Evolutionary conservation across 73 alveolate genomes (phyloP), one percentile per base, ranked within the genome.

Genomic region (Urostyla sp.): DNA sequence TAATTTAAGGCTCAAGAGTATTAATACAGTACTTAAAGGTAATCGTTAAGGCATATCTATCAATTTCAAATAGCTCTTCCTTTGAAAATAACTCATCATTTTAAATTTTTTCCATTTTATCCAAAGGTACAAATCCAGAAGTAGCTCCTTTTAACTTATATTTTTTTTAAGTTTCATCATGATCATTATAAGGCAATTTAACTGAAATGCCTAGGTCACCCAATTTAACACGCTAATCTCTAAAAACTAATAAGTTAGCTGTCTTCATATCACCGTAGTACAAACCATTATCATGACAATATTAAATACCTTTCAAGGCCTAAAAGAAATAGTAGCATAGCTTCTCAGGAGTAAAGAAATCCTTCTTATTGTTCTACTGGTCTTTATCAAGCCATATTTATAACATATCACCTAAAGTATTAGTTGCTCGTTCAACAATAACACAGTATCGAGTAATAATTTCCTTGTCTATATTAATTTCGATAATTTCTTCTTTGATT

Each of bases 221-320:
- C 4, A 52, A 58, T 32, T 74, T 74, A n/a, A 74, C 86, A 26
- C 32, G 23, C 26, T 74, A 31, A 74, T 74, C 54, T 32, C 72
- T 74, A 57, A 74, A 74, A 1, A 74, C 60, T 37, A 75, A 75
- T 6, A 75, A 27, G 56, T 75, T 75, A 7, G 55, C 78, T 32
- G 87, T 77, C 24, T 75, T 75, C 74, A 75, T 40, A 75, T 75
- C 87, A 35, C 87, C 79, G 38, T 75, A 75, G 53, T 35, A 55
- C 8, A 75, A 36, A 32, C 44, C 35, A 8, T 67, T 28, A 5
- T 54, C 34, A 26, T 75, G 87, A 23, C 55, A 59, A 28, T 75
- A 75, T 15, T 67, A 27, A 21, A 75, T 59, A 1, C 46, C 75
- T 34, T 58, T 18, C 79, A 75, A 44, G n/a, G 76, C 20, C 36